Evolutionary conservation across 2,329 filamentous ascomycete species (phyloP), one percentile per base, ranked within the genome.

Genomic region (Aspergillus nomiae): DNA sequence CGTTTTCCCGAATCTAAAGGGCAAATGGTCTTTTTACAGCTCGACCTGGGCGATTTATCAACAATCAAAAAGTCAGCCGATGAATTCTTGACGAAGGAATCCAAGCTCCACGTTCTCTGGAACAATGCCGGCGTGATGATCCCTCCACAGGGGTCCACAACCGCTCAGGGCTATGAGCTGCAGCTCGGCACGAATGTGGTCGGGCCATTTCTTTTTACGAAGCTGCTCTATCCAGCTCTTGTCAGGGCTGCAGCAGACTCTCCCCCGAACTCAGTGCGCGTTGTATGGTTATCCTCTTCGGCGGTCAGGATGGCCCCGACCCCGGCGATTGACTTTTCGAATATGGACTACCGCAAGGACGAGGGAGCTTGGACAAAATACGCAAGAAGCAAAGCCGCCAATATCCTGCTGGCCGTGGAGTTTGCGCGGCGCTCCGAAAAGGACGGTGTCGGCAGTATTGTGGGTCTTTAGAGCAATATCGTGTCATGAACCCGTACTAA

Each of bases 101-200:
- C 60, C 3, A 71, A 69, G 21, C 73, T 83, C 0, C 71, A 83
- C 64, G 77, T 81, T 3, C 71, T 83, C 0, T 79, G 74, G 67
- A 71, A 75, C 56, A 77, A 76, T 67, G 74, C 74, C 4, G 69
- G 63, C 7, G 75, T 82, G 7, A 80, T 80, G 77, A 65, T 66
- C 1, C 76, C 78, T 0, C 73, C 74, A 38, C 24, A 63, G 60
- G 70, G 78, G 19, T 69, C 72, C 60, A 71, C 74, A 63, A 75
- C 74, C 7, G 67, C 62, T 12, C 71, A 67, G 64, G 76, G 76
- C 30, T 73, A 76, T 63, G 78, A 81, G 53, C 54, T 77, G 11
- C 75, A 77, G 36, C 60, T 79, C 11, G 78, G 76, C 16, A 77
- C 73, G 3, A 81, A 81, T 61, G 70, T 70, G 48, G 51, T 81